Percentiles rank a stretch among this genome's conserved stretches.
Conservation (phyloP, 306 rosid species). For the Acacia confusa region DNA sequence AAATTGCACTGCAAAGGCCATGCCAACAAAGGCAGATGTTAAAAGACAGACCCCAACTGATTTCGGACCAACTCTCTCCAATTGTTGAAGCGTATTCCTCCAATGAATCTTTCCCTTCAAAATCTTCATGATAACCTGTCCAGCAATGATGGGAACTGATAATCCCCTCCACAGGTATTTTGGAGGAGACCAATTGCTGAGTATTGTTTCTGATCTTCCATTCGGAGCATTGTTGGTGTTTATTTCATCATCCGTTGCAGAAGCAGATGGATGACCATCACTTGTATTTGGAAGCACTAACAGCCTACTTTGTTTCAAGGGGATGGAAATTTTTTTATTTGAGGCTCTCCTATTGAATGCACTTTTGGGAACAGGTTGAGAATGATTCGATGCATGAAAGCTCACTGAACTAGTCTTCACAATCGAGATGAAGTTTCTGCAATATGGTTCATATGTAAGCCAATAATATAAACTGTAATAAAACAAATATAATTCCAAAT, state of each 20-base stretch:
- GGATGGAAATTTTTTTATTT: slow-evolving; percentile 19
- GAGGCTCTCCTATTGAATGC: slow-evolving; percentile 37
- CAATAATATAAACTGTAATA: slow-evolving; percentile 13
- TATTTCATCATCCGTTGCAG: slow-evolving; percentile 42
- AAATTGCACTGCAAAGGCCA: slow-evolving; percentile 95
- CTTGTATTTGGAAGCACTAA: slow-evolving; percentile 48
- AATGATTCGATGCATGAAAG: slow-evolving; percentile 34
- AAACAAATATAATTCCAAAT: not conserved
- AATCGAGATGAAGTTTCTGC: slow-evolving; percentile 51
- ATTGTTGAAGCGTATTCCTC: slow-evolving; percentile 87
- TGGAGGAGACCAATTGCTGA: slow-evolving; percentile 86
- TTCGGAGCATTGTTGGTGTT: slow-evolving; percentile 60
- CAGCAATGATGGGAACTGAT: slow-evolving; percentile 69
- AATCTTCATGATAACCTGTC: slow-evolving; percentile 77
- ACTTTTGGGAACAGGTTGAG: slow-evolving; percentile 35
- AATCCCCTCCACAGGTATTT: slow-evolving; percentile 87
- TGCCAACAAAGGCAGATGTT: slow-evolving; percentile 93
- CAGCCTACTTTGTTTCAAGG: slow-evolving; percentile 42
- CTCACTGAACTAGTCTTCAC: slow-evolving; percentile 36
- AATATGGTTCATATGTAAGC: slow-evolving; percentile 21
- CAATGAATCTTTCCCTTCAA: slow-evolving; percentile 80
- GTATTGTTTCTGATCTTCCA: slow-evolving; percentile 34
- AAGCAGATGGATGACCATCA: slow-evolving; percentile 61
- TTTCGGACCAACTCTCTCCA: slow-evolving; percentile 91
- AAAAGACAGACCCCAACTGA: slow-evolving; percentile 93